Evolutionary conservation across 1,139 yeast genomes (phyloP), one percentile per base, ranked within the genome.

Genomic region (Eremothecium coryli): DNA sequence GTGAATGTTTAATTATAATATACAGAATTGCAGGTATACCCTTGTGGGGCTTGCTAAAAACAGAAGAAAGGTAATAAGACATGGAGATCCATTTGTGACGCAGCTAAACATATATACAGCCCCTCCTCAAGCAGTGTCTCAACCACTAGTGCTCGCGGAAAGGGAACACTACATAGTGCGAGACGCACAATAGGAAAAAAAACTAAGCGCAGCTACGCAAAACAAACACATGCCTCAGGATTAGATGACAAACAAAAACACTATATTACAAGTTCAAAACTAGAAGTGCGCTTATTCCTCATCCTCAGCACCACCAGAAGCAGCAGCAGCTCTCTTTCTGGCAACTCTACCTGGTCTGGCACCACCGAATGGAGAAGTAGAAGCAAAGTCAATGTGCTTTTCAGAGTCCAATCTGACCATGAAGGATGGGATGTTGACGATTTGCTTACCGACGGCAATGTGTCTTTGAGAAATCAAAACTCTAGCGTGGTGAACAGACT

Each of bases 261-360:
- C 22, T 8, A 20, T 8, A 20, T 20, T 20, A 20, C 22, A 20
- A 20, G 22, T 20, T 10, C 7, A 10, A 20, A 20, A 20, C 22
- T 20, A 8, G 10, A 20, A 10, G 22, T 10, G 10, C 22, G 22
- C 10, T 20, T 59, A 57, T 54, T 65, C 71, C 52, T 76, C 93
- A 58, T 71, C 93, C 54, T 67, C 86, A 52, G 63, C 74, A 56
- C 65, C 77, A 49, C 64, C 67, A 39, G 65, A 56, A 48, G 64
- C 62, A 67, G 74, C 78, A 65, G 71, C 78, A 67, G 80, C 82
- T 78, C 82, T 77, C 75, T 76, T 88, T 84, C 98, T 86, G 81
- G 93, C 93, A 63, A 85, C 95, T 79, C 98, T 93, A 70, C 99
- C 99, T 60, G 98, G 93, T 76, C 98, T 90, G 60, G 96, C 98